phyloP scores from a whole-genome alignment of 1,284 basidiomycete genomes.

The Lignosus rhinocerotis region DNA sequence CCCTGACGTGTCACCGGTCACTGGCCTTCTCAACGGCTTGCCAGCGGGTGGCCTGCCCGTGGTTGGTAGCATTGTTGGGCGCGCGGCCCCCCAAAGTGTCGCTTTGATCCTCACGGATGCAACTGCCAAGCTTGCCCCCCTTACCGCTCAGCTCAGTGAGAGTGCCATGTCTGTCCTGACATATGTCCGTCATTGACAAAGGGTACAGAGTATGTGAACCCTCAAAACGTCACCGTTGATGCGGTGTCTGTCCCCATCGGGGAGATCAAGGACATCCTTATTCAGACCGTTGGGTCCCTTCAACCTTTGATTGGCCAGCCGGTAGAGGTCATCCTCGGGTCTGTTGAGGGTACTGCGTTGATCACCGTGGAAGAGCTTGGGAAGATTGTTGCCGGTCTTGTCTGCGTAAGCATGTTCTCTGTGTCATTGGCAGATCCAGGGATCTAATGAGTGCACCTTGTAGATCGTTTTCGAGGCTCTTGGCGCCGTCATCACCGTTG shows the following conservation, averaged over 20 bases:
- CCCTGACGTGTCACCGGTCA: conserved; percentile 22
- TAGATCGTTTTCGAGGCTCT: conserved; percentile 39
- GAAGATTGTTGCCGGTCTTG: conserved; percentile 31
- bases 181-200: conserved; percentile 3
- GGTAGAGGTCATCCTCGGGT: conserved; percentile 33
- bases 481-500: conserved; percentile 37
- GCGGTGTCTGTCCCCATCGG: conserved; percentile 30
- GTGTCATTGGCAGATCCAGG: conserved; percentile 1
- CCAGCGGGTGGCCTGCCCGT: conserved; percentile 3
- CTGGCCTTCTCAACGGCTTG: neutral
- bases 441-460: neutral
- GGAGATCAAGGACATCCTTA: conserved; percentile 35
- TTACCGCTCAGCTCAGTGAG: conserved; percentile 35
- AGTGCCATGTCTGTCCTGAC: neutral
- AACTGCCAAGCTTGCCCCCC: conserved; percentile 27
- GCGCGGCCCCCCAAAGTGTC: conserved; percentile 22
- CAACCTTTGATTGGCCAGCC: conserved; percentile 37
- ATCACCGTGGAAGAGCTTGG: conserved; percentile 35
- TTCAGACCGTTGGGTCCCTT: conserved; percentile 33
- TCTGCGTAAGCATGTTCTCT: conserved; percentile 22
- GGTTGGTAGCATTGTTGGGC: conserved; percentile 20
- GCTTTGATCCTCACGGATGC: conserved; percentile 28
- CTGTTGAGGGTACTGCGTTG: conserved; percentile 30
- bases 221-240: conserved; percentile 34
- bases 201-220: conserved; percentile 31